Evolutionary conservation across 2,329 filamentous ascomycete genomes (phyloP), one percentile per base, ranked within the genome.

Genomic region (Fusarium sp.): DNA sequence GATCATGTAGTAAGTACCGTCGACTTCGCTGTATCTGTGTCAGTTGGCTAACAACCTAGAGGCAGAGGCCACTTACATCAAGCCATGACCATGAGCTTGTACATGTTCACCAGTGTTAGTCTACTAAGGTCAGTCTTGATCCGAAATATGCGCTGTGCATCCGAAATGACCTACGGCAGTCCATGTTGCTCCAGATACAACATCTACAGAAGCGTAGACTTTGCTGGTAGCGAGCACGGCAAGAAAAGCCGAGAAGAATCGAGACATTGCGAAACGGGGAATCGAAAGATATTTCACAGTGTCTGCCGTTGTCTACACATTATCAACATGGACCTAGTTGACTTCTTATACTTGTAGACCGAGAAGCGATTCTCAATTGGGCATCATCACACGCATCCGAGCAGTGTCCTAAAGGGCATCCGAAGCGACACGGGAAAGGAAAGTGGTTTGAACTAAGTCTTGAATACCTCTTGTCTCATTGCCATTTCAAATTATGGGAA

Each of bases 81-180:
- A 81, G 40, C 88, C 88, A 2, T 85, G 87, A 3, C 89, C 89
- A 71, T 91, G 89, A 0, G 89, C 89, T 79, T 91, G 88, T 5
- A 92, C 80, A 67, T 89, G 87, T 32, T 84, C 81, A 8, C 83
- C 84, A 1, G 75, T 77, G 48, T 84, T 81, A 7, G 79, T 79
- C 75, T 83, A 30, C 0, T 3, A 1, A 7, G 2, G 5, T 63
- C 2, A 40, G 10, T 3, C 7, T 7, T 8, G 2, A 6, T 1
- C 4, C 5, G 2, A 3, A 5, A 9, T 2, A 11, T 6, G 0
- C 4, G 13, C 3, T 1, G 11, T 17, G 8, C 6, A 8, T 2
- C 6, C 4, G 11, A 0, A 0, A 13, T 10, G 7, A 43, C 78
- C 53, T 65, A 82, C 80, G 11, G 80, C 79, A 7, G 82, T 84